Conservation (phyloP, 495 filamentous ascomycete species). For the Xylaria grammica region DNA sequence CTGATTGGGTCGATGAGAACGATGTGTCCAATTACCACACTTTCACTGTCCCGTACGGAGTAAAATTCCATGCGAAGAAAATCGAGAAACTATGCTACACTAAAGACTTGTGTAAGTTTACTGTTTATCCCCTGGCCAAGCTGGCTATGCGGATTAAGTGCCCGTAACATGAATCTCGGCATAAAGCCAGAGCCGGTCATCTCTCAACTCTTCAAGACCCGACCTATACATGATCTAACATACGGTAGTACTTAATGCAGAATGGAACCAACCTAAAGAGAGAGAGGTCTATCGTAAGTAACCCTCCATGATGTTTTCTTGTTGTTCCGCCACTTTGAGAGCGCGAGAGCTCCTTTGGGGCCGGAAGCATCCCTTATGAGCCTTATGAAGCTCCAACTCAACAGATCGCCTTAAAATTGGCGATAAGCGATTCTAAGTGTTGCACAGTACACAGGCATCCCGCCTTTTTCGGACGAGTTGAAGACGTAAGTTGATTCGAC, state of each 20-base stretch:
- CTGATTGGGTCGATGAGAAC: constrained; percentile 77
- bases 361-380: too few species aligned
- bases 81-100: constrained; percentile 81
- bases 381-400: too few species aligned
- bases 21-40: constrained; percentile 79
- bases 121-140: too few species aligned
- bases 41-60: constrained; percentile 78
- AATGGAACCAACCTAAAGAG: constrained; percentile 79
- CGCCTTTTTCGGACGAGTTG: constrained; percentile 54
- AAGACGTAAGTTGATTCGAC: constrained; percentile 37
- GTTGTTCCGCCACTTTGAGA: neutral
- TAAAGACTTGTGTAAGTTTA: constrained; percentile 63
- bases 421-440: neutral
- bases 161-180: too few species aligned
- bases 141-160: too few species aligned
- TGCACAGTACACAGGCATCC: constrained; percentile 72
- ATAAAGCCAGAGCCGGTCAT: too few species aligned
- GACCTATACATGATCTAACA: constrained; percentile 19
- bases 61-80: constrained; percentile 68
- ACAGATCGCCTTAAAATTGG: neutral
- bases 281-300: constrained; percentile 61
- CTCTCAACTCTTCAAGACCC: neutral
- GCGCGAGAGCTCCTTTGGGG: neutral
- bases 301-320: neutral
- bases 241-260: constrained; percentile 72